phyloP scores from a whole-genome alignment of 371 early-diverging fungal genomes.

The Mortierella sp. region DNA sequence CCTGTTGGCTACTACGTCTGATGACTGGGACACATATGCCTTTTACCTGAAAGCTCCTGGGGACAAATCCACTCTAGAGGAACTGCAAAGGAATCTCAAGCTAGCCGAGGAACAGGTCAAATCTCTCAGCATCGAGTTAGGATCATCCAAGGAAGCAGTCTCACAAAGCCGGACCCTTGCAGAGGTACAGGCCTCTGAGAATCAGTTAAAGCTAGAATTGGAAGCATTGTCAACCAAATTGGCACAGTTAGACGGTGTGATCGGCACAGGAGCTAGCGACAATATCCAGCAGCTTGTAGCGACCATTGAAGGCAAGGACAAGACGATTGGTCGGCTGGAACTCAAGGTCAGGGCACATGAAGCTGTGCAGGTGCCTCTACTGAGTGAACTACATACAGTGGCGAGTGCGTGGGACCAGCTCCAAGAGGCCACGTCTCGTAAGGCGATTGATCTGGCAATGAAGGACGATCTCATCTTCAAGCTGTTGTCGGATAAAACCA shows the following conservation, averaged over 20 bases:
- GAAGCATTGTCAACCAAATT: slow-evolving; percentile 30
- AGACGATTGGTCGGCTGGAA: slow-evolving; percentile 58
- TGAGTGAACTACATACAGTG: slow-evolving; percentile 81
- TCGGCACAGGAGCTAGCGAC: slow-evolving; percentile 28
- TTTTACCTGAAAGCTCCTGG: slow-evolving; percentile 61
- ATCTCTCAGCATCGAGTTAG: slow-evolving; percentile 20
- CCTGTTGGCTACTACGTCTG: slow-evolving; percentile 66
- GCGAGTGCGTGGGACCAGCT: slow-evolving; percentile 80
- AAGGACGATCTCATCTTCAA: slow-evolving; percentile 84
- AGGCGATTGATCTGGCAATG: slow-evolving; percentile 74
- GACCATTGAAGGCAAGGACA: slow-evolving; percentile 38
- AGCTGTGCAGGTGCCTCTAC: slow-evolving; percentile 51
- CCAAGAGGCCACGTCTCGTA: slow-evolving; percentile 82
- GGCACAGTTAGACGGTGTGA: slow-evolving; percentile 49
- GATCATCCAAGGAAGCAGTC: slow-evolving; percentile 24
- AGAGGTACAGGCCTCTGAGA: slow-evolving; percentile 21
- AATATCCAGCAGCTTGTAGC: slow-evolving; percentile 30
- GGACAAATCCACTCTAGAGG: slow-evolving; percentile 58
- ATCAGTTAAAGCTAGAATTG: slow-evolving; percentile 15
- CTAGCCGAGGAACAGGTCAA: slow-evolving; percentile 47
- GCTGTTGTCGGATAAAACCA: slow-evolving; percentile 70
- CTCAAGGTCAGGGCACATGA: slow-evolving; percentile 44
- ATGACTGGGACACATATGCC: slow-evolving; percentile 71
- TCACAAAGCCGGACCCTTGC: slow-evolving; percentile 27
- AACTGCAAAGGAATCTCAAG: slow-evolving; percentile 62